These are phyloP conservation scores for Celoporthe dispersa DNA, from an alignment of 2,329 filamentous ascomycete genomes.

Conservation along the genomic window DNA sequence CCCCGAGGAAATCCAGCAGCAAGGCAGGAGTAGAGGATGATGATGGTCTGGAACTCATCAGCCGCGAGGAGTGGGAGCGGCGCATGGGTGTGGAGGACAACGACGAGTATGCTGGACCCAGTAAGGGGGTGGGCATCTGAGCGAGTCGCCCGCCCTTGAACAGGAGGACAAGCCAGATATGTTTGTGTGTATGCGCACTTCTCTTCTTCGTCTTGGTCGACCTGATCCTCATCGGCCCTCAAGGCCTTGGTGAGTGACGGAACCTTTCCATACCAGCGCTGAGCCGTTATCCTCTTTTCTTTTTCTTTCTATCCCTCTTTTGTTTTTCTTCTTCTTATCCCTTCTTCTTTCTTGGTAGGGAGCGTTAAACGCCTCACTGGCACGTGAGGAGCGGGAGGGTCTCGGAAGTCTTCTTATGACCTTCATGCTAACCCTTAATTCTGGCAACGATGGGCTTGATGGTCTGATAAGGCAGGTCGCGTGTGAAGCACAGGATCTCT, in stretches of 20 bases:
- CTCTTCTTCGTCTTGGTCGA: too few relatives aligned
- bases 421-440: background rate
- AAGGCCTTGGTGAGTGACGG: too few relatives aligned
- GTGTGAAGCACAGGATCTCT: too few relatives aligned
- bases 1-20: background rate
- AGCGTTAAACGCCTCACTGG: background rate
- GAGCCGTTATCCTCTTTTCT: too few relatives aligned
- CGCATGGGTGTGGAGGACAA: slow-evolving; percentile 35
- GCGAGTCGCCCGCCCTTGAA: background rate
- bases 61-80: slow-evolving; percentile 38
- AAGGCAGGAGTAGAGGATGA: background rate
- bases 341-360: too few relatives aligned
- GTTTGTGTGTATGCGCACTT: background rate
- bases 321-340: too few relatives aligned
- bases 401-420: background rate
- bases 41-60: slow-evolving; percentile 29
- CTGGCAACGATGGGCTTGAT: background rate
- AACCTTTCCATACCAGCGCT: too few relatives aligned
- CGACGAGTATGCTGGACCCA: slow-evolving; percentile 5
- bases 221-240: too few relatives aligned
- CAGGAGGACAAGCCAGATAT: background rate
- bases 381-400: background rate
- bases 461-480: background rate
- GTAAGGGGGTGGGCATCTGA: background rate
- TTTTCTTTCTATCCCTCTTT: too few relatives aligned